Evolutionary conservation across 257 asterid species (phyloP).

Genomic region (Lycium barbarum): DNA sequence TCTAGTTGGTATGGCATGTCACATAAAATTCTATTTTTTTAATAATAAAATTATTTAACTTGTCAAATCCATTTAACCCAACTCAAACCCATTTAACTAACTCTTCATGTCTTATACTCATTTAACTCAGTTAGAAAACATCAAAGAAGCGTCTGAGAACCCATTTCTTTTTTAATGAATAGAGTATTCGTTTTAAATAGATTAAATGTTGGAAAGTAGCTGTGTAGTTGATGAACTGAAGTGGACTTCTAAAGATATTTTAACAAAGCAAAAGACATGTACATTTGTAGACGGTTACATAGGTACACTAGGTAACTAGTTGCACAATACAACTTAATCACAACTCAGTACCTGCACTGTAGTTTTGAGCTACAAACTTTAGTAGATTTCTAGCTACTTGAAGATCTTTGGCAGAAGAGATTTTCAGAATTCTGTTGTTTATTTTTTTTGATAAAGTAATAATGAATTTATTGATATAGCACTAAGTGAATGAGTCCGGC

Average conservation of each 20-base stretch:
- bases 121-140: too few species aligned
- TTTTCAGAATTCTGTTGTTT: not conserved
- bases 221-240: not conserved
- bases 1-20: too few species aligned
- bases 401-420: not conserved
- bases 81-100: too few species aligned
- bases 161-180: too few species aligned
- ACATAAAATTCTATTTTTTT: too few species aligned
- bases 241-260: not conserved
- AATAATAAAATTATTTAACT: too few species aligned
- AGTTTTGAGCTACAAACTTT: not conserved
- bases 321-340: conserved; percentile 15
- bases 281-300: not conserved
- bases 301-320: conserved; percentile 4
- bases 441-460: not conserved
- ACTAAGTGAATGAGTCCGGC: not conserved
- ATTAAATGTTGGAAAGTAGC: not conserved
- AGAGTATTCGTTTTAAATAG: too few species aligned
- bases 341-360: not conserved
- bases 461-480: not conserved
- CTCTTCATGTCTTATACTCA: too few species aligned
- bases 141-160: too few species aligned
- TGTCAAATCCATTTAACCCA: too few species aligned
- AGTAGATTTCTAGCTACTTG: not conserved
- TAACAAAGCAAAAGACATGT: not conserved